Conservation (phyloP, 1,139 yeast genomes). For the Magnusiomyces suaveolens region DNA sequence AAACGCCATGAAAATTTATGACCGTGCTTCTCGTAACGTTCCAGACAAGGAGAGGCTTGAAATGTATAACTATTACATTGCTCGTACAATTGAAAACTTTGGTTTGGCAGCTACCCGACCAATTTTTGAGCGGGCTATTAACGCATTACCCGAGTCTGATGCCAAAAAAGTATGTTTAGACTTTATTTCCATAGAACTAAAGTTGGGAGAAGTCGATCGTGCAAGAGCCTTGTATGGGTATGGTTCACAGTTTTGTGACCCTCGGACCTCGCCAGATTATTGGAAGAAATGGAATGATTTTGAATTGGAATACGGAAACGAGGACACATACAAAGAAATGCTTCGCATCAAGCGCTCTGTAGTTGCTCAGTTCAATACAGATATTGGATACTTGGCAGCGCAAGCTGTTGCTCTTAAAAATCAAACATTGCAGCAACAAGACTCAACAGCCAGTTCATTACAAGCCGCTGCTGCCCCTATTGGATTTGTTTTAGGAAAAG, state of each 20-base stretch:
- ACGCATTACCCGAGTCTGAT: conserved; percentile 32
- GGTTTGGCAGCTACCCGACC: conserved; percentile 35
- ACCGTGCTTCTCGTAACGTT: conserved; percentile 35
- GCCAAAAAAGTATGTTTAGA: conserved; percentile 30
- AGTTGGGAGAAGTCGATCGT: conserved; percentile 42
- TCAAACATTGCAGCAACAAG: conserved; percentile 10
- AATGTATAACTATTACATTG: conserved; percentile 31
- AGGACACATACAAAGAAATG: conserved; percentile 66
- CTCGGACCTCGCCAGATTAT: conserved; percentile 29
- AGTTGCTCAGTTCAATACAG: conserved; percentile 35
- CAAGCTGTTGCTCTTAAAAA: conserved; percentile 21
- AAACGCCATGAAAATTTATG: conserved; percentile 38
- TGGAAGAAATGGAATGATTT: conserved; percentile 68
- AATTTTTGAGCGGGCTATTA: conserved; percentile 39
- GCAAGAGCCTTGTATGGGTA: conserved; percentile 51
- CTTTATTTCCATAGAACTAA: conserved; percentile 44
- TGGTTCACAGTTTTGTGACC: conserved; percentile 42
- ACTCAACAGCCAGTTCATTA: conserved; percentile 9
- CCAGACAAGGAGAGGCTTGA: conserved; percentile 30
- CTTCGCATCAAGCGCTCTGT: conserved; percentile 50
- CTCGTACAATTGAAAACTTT: conserved; percentile 28
- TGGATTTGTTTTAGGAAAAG: conserved; percentile 42
- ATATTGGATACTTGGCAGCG: conserved; percentile 29
- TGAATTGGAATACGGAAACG: conserved; percentile 63
- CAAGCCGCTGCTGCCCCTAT: conserved; percentile 34